Conservation (phyloP, 176 grass and related monocot genomes). For the Secale cereale region DNA sequence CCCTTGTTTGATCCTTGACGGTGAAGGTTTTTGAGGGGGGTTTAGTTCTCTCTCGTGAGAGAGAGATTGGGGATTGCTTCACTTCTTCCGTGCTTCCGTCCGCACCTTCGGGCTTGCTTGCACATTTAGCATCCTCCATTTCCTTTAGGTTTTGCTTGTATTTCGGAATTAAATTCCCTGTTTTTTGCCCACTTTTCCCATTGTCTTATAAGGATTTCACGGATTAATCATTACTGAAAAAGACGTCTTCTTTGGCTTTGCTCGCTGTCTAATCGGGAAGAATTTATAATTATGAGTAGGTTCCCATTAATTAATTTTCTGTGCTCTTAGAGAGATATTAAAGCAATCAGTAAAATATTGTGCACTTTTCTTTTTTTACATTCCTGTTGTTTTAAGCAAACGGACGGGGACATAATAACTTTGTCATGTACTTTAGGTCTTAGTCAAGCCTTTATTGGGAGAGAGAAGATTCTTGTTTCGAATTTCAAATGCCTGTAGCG, state of each 20-base stretch:
- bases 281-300: background rate
- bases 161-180: background rate
- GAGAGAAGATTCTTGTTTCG: slow-evolving; percentile 38
- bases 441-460: slow-evolving; percentile 38
- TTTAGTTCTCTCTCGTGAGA: background rate
- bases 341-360: background rate
- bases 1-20: slow-evolving; percentile 9
- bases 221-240: slow-evolving; percentile 7
- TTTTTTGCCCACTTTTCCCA: background rate
- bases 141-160: background rate
- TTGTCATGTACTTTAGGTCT: slow-evolving; percentile 43
- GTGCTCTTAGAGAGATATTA: background rate
- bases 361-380: background rate
- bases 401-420: slow-evolving; percentile 25
- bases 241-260: background rate
- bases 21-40: slow-evolving; percentile 17
- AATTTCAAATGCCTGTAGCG: slow-evolving; percentile 41
- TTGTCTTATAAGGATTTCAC: background rate
- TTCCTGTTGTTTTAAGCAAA: slow-evolving; percentile 24
- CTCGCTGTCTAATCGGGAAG: background rate
- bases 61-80: slow-evolving; percentile 3
- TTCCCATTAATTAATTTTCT: slow-evolving; percentile 19
- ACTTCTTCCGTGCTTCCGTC: background rate
- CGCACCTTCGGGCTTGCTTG: slow-evolving; percentile 23
- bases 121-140: slow-evolving; percentile 4